These are phyloP conservation scores for Pneumocystis wakefieldiae DNA, from an alignment of 1,139 yeast species.

Conservation along the genomic window DNA sequence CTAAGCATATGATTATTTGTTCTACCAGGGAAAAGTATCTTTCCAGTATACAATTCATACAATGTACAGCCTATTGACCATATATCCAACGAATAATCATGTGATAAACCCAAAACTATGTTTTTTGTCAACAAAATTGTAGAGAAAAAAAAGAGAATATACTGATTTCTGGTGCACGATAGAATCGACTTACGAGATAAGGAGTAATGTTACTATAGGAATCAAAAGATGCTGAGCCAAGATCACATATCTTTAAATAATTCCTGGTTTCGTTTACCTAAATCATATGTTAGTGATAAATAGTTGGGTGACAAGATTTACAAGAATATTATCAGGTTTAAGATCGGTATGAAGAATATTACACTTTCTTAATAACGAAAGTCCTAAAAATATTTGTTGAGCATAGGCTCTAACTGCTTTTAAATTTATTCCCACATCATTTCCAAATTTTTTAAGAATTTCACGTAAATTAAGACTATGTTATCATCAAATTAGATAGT, in stretches of 20 bases:
- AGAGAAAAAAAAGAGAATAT: not conserved
- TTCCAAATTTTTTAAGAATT: conserved; percentile 61
- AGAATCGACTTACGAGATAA: conserved; percentile 74
- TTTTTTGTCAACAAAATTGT: not conserved
- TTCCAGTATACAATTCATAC: conserved; percentile 73
- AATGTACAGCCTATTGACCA: conserved; percentile 91
- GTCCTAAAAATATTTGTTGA: conserved; percentile 62
- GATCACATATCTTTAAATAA: conserved; percentile 72
- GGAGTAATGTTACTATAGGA: conserved; percentile 71
- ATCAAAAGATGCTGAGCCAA: conserved; percentile 69
- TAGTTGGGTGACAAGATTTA: conserved; percentile 24
- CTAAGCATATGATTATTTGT: conserved; percentile 25
- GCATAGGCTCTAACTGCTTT: conserved; percentile 70
- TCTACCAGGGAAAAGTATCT: conserved; percentile 68
- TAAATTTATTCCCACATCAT: conserved; percentile 47
- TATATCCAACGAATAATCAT: conserved; percentile 66
- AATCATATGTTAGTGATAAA: conserved; percentile 52
- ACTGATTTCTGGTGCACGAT: conserved; percentile 79
- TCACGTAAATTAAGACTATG: conserved; percentile 57
- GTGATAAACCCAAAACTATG: conserved; percentile 60
- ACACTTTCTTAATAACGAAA: conserved; percentile 59
- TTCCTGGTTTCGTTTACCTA: conserved; percentile 58
- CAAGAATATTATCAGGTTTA: conserved; percentile 72
- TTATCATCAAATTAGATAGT: not conserved
- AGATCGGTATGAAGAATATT: conserved; percentile 75